Evolutionary conservation across 2,329 filamentous ascomycete species (phyloP), one percentile per base, ranked within the genome.

Genomic region (Trichoderma afroharzianum): DNA sequence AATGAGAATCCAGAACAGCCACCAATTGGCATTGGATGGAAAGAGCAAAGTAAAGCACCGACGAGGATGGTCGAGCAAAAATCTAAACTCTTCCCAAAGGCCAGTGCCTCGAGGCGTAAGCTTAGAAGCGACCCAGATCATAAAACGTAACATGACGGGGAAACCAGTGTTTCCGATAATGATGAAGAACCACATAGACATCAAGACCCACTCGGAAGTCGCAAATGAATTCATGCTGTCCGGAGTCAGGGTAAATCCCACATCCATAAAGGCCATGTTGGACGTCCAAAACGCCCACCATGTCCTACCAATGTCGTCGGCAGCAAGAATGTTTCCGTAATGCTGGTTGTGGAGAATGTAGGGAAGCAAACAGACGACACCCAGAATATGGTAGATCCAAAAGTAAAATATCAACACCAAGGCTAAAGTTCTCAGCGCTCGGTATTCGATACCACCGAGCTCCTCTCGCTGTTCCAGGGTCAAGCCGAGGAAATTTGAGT

Each of bases 271-370:
- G 70, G 94, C 88, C 53, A 94, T 96, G 63, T 90, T 93, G 15
- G 94, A 84, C 0, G 93, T 97, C 82, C 95, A 99, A 75, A 99
- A 90, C 0, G 89, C 94, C 92, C 96, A 99, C 96, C 96, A 99
- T 0, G 88, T 87, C 53, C 89, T 89, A 71, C 86, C 90, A 75
- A 93, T 83, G 9, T 89, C 90, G 64, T 84, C 85, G 0, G 79
- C 81, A 2, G 87, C 84, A n/a, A 98, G 88, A 18, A 95, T 79
- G 0, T 83, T 75, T 6, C 89, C 90, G 80, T 93, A 98, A 2
- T 82, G 83, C 0, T 84, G 73, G 57, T 86, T 88, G 26, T 89
- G 83, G 32, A 91, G 78, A 71, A 98, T 97, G 91, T 94, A 99
- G 0, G 94, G 93, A 3, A 93, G 78, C 14, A 98, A 81, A 75